Conservation (phyloP, 2,329 filamentous ascomycete species). For the Nothophoma quercina region DNA sequence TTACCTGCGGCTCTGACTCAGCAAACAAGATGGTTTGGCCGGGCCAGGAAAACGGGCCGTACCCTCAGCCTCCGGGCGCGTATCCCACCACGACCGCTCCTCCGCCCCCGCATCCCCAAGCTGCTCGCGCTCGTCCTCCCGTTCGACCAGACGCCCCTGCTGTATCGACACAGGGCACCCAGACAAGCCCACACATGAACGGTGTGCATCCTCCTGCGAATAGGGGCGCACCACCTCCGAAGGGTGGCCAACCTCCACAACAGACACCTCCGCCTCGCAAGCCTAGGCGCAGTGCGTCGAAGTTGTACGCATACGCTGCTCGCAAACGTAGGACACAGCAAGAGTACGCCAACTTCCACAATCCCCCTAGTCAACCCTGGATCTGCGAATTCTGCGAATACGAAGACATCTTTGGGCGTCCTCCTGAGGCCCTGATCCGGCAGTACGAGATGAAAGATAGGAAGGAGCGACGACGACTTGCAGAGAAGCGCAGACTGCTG, state of each 20-base stretch:
- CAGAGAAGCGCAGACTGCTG: conserved; percentile 82
- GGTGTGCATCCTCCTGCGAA: conserved; percentile 39
- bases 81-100: conserved; percentile 37
- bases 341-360: conserved; percentile 76
- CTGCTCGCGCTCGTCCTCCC: conserved; percentile 39
- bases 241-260: conserved; percentile 49
- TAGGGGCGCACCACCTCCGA: conserved; percentile 46
- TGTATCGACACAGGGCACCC: conserved; percentile 62
- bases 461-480: conserved; percentile 80
- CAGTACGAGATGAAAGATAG: conserved; percentile 96
- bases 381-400: conserved; percentile 99
- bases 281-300: conserved; percentile 68
- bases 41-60: conserved; percentile 59
- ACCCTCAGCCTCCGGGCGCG: conserved; percentile 49
- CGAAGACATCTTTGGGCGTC: conserved; percentile 90
- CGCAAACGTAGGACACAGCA: conserved; percentile 79
- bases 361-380: conserved; percentile 85
- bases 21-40: conserved; percentile 81
- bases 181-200: conserved; percentile 62
- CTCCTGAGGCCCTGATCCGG: conserved; percentile 83
- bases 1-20: conserved; percentile 91
- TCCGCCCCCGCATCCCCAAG: conserved; percentile 29
- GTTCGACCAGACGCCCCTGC: conserved; percentile 46
- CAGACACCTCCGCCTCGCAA: conserved; percentile 64
- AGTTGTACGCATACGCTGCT: conserved; percentile 77